Conservation (phyloP, 148 eudicot genomes). For the Vaccinium corymbosum region DNA sequence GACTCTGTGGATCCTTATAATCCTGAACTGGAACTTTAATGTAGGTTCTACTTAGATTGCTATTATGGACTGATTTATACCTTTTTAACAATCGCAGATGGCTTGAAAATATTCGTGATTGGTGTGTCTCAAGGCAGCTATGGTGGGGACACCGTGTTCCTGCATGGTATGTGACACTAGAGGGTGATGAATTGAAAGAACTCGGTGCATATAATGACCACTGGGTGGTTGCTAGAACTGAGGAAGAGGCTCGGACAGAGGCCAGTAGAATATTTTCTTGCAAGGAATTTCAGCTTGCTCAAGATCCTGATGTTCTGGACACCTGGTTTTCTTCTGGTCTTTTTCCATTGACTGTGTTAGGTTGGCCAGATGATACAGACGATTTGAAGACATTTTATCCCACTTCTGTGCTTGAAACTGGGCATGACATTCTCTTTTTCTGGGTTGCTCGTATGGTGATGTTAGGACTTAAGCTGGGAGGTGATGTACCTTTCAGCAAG, state of each 20-base stretch:
- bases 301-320: slow-evolving; percentile 93
- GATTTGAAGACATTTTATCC: slow-evolving; percentile 87
- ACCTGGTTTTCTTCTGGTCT: slow-evolving; percentile 98
- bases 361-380: slow-evolving; percentile 92
- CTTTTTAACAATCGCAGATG: slow-evolving; percentile 44
- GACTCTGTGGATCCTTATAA: neutral
- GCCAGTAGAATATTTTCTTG: slow-evolving; percentile 54
- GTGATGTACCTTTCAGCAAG: slow-evolving; percentile 84
- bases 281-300: slow-evolving; percentile 60
- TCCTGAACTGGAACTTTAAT: neutral
- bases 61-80: slow-evolving; percentile 12
- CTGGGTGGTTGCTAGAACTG: slow-evolving; percentile 86
- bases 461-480: slow-evolving; percentile 79
- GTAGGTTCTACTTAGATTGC: neutral
- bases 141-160: slow-evolving; percentile 99
- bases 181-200: slow-evolving; percentile 72
- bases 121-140: slow-evolving; percentile 97
- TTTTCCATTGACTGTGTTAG: slow-evolving; percentile 83
- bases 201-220: slow-evolving; percentile 74
- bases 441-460: slow-evolving; percentile 99
- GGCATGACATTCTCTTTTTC: slow-evolving; percentile 93
- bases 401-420: slow-evolving; percentile 94
- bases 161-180: slow-evolving; percentile 87
- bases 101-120: slow-evolving; percentile 95
- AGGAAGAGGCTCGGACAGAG: slow-evolving; percentile 66